Evolutionary conservation across 2,329 filamentous ascomycete species (phyloP), one percentile per base, ranked within the genome.

Genomic region (Fusarium sublunatum): DNA sequence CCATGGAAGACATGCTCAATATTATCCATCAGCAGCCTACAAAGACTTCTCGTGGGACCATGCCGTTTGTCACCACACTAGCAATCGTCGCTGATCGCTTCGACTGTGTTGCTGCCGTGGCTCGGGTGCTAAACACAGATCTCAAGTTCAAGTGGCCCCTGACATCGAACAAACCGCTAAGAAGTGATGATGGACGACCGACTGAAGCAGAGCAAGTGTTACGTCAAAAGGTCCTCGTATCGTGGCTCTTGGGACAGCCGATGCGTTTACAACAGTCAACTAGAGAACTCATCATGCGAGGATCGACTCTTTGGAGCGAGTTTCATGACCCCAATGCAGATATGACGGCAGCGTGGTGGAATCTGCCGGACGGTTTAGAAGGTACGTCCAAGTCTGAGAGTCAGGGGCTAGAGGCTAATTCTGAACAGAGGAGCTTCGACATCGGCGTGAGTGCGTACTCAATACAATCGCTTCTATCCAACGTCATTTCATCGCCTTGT

Each of bases 31-130:
- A 82, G 22, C 77, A 77, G 34, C 75, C 72, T n/a, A 73, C 73
- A n/a, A 77, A 76, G 45, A 74, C 77, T 2, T 49, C 69, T 5
- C 65, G 65, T 24, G 79, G 83, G 19, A 83, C 83, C 13, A 82
- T 91, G 63, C 76, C 84, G 7, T 89, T 89, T 64, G 79, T 91
- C 10, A 85, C 87, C 12, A 89, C 88, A 2, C 77, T 93, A 36
- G 86, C 88, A 36, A 83, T 92, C 47, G 83, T 91, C 53, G 89
- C 90, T 9, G 91, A 93, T 73, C 85, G 89, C 40, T 93, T 92
- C 74, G 88, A 90, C 75, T 89, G 88, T 58, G 76, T 86, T 2
- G 73, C 79, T 3, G 73, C 79, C 10, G 81, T 92, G 2, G 79
- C 83, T 8, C 78, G 78, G 42, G 85, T 86, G 61, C 74, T 89